Base-by-base conservation (phyloP, 2,329 filamentous ascomycete species). In the Aureobasidium pullulans region DNA sequence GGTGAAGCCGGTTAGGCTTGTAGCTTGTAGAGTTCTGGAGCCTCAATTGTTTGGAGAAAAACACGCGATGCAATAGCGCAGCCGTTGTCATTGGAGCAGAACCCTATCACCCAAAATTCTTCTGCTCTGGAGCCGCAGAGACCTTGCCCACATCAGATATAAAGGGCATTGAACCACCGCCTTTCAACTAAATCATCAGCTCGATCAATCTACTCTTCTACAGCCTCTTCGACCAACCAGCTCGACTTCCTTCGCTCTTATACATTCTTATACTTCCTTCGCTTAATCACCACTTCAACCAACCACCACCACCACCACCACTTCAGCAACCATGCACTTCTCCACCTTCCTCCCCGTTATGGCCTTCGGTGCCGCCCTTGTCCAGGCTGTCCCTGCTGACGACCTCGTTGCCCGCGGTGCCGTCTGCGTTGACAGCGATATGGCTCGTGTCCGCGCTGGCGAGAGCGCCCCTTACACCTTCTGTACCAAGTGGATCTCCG, bases 341-440 rank as follows among this genome's bases (percentile, higher is more conserved):
- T 60, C 61, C 31, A 63, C 66, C 28, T 47, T 68, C 54, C 60
- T 69, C 8, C 65, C 67, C 10, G 63, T 69, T 47, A 61, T 68
- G 49, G 44, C 54, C 31, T 44, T 58, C 31, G 54, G 54, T 29
- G 54, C 54, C 54, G 23, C 54, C 44, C 44, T 58, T 15, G 54
- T 58, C 36, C 44, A 48, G 44, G 54, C 44, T 34, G 36, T 44
- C 4, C 54, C 54, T 42, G 39, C 54, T 29, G 44, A 58, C 32
- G 44, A 58, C 23, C 54, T 58, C 44, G 44, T 58, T 19, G 54
- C 54, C 44, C 48, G 54, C 48, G 54, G 54, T 37, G 54, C 54
- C 29, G 31, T 42, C 44, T 58, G 54, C n/a, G 36, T 58, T 37
- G 54, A 48, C 34, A 49, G 54, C 36, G 54, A 58, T 11, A 58